Percentiles rank a stretch among this genome's conserved stretches.
Conservation (phyloP, 2,329 filamentous ascomycete species). For the Aspergillus brunneoviolaceus region DNA sequence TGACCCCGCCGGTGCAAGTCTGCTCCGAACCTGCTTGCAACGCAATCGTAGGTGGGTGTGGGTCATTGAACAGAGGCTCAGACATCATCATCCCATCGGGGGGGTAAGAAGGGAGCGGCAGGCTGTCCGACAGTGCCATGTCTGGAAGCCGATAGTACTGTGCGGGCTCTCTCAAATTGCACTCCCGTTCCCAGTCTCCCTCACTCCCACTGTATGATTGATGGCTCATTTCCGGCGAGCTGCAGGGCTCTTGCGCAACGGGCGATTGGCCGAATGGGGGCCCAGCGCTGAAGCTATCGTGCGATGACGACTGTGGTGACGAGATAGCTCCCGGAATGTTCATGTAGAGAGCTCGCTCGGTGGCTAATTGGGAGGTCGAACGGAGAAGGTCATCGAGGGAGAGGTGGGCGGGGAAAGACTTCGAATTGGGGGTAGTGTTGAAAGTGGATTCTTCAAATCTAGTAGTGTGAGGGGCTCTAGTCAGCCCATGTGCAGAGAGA, state of each 20-base stretch:
- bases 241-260: conserved; percentile 21
- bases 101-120: conserved; percentile 1
- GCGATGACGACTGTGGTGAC: conserved; percentile 16
- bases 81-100: neutral
- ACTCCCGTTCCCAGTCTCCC: conserved; percentile 20
- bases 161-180: conserved; percentile 13
- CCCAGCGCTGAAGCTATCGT: conserved; percentile 10
- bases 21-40: neutral
- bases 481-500: neutral
- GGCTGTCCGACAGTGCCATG: neutral
- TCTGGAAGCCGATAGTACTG: conserved; percentile 16
- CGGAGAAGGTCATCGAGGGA: conserved; percentile 19
- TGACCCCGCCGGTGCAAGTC: neutral
- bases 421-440: conserved; percentile 4
- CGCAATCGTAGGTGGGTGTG: neutral
- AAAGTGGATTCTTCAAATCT: conserved; percentile 8
- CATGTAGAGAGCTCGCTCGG: conserved; percentile 26
- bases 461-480: neutral
- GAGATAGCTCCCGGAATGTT: conserved; percentile 12
- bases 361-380: conserved; percentile 22
- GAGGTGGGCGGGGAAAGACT: neutral
- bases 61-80: neutral
- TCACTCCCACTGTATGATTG: conserved; percentile 23
- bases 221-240: conserved; percentile 24
- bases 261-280: neutral